phyloP scores from a whole-genome alignment of 371 early-diverging fungal genomes.

The Mortierella polycephala region DNA sequence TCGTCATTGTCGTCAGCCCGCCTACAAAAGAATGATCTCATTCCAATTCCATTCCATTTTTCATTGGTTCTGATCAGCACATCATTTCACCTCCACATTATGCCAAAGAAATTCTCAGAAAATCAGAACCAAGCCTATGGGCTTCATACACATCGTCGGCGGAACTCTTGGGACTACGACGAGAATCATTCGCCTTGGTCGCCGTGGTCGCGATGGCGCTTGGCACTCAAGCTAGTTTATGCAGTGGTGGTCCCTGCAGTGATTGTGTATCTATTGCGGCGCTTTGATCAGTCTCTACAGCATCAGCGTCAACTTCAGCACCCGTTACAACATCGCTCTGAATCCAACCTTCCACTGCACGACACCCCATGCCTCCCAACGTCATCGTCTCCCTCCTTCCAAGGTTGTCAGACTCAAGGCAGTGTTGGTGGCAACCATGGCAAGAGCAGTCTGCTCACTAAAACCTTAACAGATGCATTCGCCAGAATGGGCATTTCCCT shows the following conservation, averaged over 20 bases:
- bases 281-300: conserved; percentile 8
- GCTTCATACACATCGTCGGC: neutral
- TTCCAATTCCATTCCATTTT: neutral
- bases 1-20: too few relatives aligned
- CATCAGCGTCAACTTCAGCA: conserved; percentile 1
- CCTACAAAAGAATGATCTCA: too few relatives aligned
- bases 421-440: too few relatives aligned
- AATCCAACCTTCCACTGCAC: too few relatives aligned
- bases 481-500: too few relatives aligned
- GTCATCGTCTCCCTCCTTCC: too few relatives aligned
- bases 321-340: neutral
- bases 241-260: conserved; percentile 28
- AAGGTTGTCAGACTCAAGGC: too few relatives aligned
- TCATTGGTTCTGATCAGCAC: neutral
- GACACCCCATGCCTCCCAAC: too few relatives aligned
- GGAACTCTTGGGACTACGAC: neutral
- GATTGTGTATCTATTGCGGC: conserved; percentile 21
- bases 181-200: conserved; percentile 13
- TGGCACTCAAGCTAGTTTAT: conserved; percentile 29
- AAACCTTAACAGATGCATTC: too few relatives aligned
- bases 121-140: neutral
- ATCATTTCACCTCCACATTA: too few relatives aligned
- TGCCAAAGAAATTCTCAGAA: neutral
- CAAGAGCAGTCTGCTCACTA: too few relatives aligned
- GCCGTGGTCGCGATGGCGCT: conserved; percentile 36